phyloP scores from a whole-genome alignment of 108 stramenopile species.

The Discostella pseudostelligera region DNA sequence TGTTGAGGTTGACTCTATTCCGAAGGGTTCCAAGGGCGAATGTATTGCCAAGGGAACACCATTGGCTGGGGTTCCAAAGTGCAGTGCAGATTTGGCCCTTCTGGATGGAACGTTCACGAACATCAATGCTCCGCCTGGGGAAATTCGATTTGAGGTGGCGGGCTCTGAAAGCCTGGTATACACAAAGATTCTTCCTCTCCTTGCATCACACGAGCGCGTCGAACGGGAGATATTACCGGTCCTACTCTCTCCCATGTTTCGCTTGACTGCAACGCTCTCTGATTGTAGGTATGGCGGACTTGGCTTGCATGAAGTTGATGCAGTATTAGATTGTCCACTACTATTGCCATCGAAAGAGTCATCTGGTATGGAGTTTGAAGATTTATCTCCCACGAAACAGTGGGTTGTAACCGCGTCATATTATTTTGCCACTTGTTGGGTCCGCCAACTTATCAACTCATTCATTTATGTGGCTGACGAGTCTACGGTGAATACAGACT shows the following conservation, averaged over 20 bases:
- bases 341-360: constrained; percentile 32
- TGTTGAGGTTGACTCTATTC: constrained; percentile 15
- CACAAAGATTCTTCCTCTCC: constrained; percentile 40
- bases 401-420: constrained; percentile 37
- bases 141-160: constrained; percentile 37
- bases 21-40: constrained; percentile 18
- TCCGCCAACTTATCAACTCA: constrained; percentile 46
- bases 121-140: constrained; percentile 23
- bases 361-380: constrained; percentile 33
- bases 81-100: constrained; percentile 27
- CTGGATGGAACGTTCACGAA: constrained; percentile 29
- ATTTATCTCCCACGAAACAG: constrained; percentile 23
- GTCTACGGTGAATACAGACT: not conserved
- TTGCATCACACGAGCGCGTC: constrained; percentile 11
- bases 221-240: constrained; percentile 29
- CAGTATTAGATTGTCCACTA: constrained; percentile 42
- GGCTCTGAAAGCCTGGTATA: constrained; percentile 28
- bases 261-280: constrained; percentile 35
- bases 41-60: not conserved
- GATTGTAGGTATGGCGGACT: constrained; percentile 40
- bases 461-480: constrained; percentile 41
- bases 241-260: constrained; percentile 43
- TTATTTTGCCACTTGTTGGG: constrained; percentile 49
- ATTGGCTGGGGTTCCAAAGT: constrained; percentile 12
- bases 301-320: constrained; percentile 44